Base-by-base conservation (phyloP, 768 basidiomycete species). In the Tylopilus sp. region DNA sequence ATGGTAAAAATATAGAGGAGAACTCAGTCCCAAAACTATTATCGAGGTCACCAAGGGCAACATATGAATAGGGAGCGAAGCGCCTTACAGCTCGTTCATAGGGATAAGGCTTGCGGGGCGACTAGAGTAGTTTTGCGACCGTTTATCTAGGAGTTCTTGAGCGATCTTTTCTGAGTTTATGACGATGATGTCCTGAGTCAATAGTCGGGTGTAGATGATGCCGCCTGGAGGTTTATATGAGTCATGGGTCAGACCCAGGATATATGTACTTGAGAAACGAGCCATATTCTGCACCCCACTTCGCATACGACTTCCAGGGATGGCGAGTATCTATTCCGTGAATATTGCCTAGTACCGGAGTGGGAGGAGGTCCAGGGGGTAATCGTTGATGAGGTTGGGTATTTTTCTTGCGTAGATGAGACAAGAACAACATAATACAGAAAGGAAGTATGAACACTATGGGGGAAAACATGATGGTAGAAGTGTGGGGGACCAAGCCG, bases 131-230 rank as follows among this genome's bases (percentile, higher is more conserved):
- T 52, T 65, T 0, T 48, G 38, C 15, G 63, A 65, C 10, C 55
- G 55, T 31, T 46, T 41, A 26, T 67, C 55, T 8, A 65, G 55
- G 15, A 65, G 60, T 21, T 59, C 64, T 20, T 53, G 55, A 0
- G 65, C 62, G 22, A 65, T 22, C 51, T 59, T 53, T 23, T 67
- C 65, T 0, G 62, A 67, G 26, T 62, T 67, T 2, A 65, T 55
- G 11, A 67, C 38, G 17, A 65, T 53, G 31, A 67, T 59, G 17
- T 62, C 53, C 17, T 65, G 64, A 5, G 47, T 59, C 43, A 65
- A 33, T 6, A 65, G 41, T 35, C 59, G 59, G 31, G 62, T 55
- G 15, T 67, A 62, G 8, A 65, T 55, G 20, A 65, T 49, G 7
- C 30, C 53, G 9, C 64, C 64, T 65, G 17, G 26, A 44, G 1